These are phyloP conservation scores for Pyricularia grisea DNA, from an alignment of 2,329 filamentous ascomycete genomes.

Conservation along the genomic window DNA sequence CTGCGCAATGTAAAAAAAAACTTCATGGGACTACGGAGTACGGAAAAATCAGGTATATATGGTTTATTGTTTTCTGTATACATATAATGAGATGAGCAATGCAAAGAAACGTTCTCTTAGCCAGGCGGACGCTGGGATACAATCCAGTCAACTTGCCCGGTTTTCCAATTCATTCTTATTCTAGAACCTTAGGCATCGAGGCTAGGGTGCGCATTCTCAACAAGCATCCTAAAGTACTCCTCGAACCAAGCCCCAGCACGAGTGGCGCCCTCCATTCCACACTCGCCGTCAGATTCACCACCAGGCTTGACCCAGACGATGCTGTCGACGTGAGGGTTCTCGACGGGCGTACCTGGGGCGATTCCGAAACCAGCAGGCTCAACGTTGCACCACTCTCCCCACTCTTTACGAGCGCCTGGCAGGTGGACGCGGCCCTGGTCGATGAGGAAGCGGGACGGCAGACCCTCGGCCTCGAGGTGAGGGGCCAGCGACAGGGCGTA, in stretches of 20 bases:
- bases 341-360: slow-evolving; percentile 22
- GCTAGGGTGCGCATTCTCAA: slow-evolving; percentile 24
- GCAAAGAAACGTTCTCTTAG: not conserved
- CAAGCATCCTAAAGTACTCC: slow-evolving; percentile 28
- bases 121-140: not conserved
- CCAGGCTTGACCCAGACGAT: slow-evolving; percentile 36
- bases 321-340: slow-evolving; percentile 27
- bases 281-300: slow-evolving; percentile 32
- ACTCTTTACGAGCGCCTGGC: slow-evolving; percentile 24
- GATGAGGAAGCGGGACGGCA: slow-evolving; percentile 33
- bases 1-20: not conserved
- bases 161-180: not conserved
- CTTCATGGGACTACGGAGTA: not conserved
- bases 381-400: slow-evolving; percentile 36
- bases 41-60: not conserved
- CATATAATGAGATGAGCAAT: not conserved
- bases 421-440: slow-evolving; percentile 31
- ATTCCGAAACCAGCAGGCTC: slow-evolving; percentile 28
- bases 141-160: not conserved
- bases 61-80: not conserved
- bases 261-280: slow-evolving; percentile 26
- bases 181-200: not conserved
- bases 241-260: slow-evolving; percentile 30
- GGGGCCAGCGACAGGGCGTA: slow-evolving; percentile 28
- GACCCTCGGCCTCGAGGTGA: slow-evolving; percentile 24